Conservation (phyloP, 2,329 filamentous ascomycete genomes). For the Orbilia oligospora region DNA sequence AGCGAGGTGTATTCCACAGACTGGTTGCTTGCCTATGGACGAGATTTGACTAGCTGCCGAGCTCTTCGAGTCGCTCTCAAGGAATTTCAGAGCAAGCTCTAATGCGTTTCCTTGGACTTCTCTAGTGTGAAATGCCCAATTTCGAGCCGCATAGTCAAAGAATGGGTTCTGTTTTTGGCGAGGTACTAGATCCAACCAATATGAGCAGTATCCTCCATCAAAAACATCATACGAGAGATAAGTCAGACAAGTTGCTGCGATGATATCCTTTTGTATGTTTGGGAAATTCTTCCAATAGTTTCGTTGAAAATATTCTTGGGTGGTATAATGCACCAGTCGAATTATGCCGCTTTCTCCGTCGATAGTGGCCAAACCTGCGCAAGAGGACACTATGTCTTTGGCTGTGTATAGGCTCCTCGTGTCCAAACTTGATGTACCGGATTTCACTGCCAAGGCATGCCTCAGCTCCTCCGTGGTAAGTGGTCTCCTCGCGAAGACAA, state of each 20-base stretch:
- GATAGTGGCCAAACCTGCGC: background rate
- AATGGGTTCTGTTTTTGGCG: background rate
- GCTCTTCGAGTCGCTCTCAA: too few species aligned
- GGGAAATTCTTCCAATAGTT: background rate
- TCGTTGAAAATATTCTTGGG: background rate
- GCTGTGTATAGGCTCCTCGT: background rate
- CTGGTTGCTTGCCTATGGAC: too few species aligned
- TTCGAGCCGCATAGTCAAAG: slow-evolving; percentile 30
- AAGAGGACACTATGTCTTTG: background rate
- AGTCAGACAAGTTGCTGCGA: slow-evolving; percentile 28
- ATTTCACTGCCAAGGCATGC: background rate
- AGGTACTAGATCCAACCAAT: background rate
- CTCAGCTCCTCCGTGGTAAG: background rate
- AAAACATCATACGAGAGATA: slow-evolving; percentile 33
- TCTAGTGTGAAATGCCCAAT: slow-evolving; percentile 37
- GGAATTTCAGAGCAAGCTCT: too few species aligned
- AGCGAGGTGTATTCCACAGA: too few species aligned
- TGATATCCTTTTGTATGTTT: background rate
- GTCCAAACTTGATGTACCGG: background rate
- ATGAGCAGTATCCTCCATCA: background rate
- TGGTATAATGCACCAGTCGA: background rate
- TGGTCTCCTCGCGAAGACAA: background rate
- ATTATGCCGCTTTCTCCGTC: background rate
- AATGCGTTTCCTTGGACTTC: too few species aligned
- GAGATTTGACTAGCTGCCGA: too few species aligned